Conservation (phyloP, 2,329 filamentous ascomycete species). For the Alternaria ethzedia region DNA sequence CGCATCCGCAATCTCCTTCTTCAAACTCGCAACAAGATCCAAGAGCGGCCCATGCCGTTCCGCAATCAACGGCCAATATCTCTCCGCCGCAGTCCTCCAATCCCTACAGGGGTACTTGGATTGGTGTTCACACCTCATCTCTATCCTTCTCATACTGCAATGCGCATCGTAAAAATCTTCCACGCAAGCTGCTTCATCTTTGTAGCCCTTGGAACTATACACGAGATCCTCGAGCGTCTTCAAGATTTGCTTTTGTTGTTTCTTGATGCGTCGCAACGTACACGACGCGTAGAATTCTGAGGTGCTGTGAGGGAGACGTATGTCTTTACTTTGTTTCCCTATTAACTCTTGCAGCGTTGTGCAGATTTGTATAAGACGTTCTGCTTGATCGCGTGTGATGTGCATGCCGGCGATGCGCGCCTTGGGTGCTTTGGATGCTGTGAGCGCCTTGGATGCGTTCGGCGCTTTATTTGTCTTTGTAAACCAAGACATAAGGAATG, state of each 20-base stretch:
- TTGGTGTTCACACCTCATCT: background rate
- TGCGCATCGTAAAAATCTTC: background rate
- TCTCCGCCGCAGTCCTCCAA: background rate
- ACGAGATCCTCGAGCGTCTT: background rate
- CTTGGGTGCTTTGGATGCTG: background rate
- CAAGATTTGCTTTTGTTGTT: background rate
- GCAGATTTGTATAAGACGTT: background rate
- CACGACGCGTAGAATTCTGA: background rate
- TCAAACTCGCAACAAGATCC: background rate
- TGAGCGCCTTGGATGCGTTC: background rate
- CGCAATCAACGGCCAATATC: background rate
- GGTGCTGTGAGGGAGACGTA: background rate
- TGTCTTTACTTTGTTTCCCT: background rate
- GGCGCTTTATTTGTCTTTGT: background rate
- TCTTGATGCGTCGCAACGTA: background rate
- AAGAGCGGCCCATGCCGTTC: background rate
- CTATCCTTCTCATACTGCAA: background rate
- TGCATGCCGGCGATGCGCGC: background rate
- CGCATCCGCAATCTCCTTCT: background rate
- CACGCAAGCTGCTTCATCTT: background rate
- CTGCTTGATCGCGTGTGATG: background rate
- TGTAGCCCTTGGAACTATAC: background rate
- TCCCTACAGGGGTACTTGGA: background rate
- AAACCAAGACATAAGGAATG: background rate
- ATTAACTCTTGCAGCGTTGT: background rate